Conservation (phyloP, 2,329 filamentous ascomycete genomes). For the Drechslerella dactyloides region DNA sequence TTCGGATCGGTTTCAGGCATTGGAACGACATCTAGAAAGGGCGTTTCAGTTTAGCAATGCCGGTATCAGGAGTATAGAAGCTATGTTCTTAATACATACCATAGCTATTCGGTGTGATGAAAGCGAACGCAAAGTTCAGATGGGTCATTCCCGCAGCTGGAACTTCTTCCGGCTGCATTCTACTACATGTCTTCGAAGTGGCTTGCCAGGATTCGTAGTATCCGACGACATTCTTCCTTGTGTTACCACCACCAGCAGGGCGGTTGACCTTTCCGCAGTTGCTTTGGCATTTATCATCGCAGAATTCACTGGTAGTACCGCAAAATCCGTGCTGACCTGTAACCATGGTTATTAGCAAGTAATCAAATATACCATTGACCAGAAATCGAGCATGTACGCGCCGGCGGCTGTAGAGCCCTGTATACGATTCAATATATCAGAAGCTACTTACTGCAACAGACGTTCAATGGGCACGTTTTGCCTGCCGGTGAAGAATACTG, state of each 20-base stretch:
- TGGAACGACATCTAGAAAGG: conserved; percentile 20
- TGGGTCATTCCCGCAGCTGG: conserved; percentile 40
- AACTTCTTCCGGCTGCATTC: conserved; percentile 47
- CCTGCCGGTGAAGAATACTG: conserved; percentile 32
- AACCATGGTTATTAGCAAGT: conserved; percentile 1
- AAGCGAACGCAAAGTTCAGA: conserved; percentile 51
- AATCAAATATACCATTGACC: conserved; percentile 11
- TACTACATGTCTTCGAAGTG: conserved; percentile 43
- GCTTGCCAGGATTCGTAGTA: conserved; percentile 53
- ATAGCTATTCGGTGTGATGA: conserved; percentile 32
- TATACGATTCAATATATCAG: neutral
- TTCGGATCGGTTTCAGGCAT: conserved; percentile 25
- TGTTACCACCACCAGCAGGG: conserved; percentile 27
- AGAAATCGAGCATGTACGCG: conserved; percentile 3
- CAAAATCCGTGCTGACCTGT: conserved; percentile 50
- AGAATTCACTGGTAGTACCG: conserved; percentile 51
- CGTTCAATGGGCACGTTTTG: conserved; percentile 44
- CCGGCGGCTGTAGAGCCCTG: conserved; percentile 1
- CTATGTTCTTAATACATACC: conserved; percentile 22
- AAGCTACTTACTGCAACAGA: conserved; percentile 37
- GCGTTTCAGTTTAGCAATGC: conserved; percentile 8
- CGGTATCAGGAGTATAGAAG: conserved; percentile 3
- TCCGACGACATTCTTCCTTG: conserved; percentile 49
- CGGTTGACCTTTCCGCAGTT: conserved; percentile 29
- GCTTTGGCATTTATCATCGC: conserved; percentile 35